Evolutionary conservation across 2,329 filamentous ascomycete genomes (phyloP), one percentile per base, ranked within the genome.

Genomic region (Neonectria coccinea): DNA sequence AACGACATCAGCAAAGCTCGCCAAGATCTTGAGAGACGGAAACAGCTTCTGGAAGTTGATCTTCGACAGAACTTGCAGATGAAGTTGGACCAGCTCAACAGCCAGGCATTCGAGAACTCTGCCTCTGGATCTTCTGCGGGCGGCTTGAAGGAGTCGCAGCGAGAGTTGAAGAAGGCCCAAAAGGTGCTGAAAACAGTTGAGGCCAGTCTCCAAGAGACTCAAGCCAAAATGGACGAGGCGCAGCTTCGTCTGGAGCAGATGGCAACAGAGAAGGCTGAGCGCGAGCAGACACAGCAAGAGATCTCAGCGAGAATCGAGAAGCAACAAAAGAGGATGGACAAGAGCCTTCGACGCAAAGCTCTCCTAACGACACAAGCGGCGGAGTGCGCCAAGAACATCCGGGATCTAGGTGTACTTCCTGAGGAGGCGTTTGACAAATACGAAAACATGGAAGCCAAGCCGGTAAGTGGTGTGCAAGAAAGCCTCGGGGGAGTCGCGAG

Each of bases 351-450:
- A 72, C 93, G 94, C 79, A 96, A 95, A 77, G 92, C 93, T 12
- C 85, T 93, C 4, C 84, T 97, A 66, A 91, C 88, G 16, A 87
- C 90, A 52, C 91, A 94, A 76, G 90, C 92, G 20, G 88, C 89
- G 3, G 94, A 97, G 73, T 93, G 92, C 67, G 90, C 90, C 65
- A 91, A 93, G 75, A 95, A 94, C 68, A 98, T 99, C 73, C 91
- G 95, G 51, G 94, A 97, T 70, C 85, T 99, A 7, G 96, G 96
- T 70, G 94, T 97, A 18, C 85, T 99, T 16, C 95, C 96, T 0
- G 94, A 98, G 67, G 94, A 97, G 74, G 94, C 95, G 0, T 96
- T 97, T 76, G 92, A 92, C 70, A 96, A 94, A 75, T 99, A 97
- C 77, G 89, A 92, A 74, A 91, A 91, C 71, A 91, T 93, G 78